Evolutionary conservation across 2,329 filamentous ascomycete genomes (phyloP), one percentile per base, ranked within the genome.

Genomic region (Neophaeococcomyces aloes): DNA sequence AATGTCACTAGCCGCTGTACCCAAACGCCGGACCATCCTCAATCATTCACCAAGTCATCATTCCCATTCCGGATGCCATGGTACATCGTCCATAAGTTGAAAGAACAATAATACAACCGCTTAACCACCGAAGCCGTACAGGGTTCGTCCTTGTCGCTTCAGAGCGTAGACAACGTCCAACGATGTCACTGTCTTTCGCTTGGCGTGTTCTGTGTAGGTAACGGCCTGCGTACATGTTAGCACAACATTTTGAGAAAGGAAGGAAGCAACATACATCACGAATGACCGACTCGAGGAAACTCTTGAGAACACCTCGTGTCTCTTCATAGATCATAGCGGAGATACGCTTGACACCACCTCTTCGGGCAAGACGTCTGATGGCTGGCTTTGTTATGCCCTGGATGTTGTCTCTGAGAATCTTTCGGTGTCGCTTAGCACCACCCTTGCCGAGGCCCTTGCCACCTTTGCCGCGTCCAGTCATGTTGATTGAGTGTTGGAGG

Each of bases 401-500:
- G 60, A 71, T 72, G 66, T 72, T 71, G 67, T 72, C 69, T 54
- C 69, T 69, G 53, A 72, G 62, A 59, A 72, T 72, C 68, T 95
- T 95, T 65, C 89, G 82, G 75, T 95, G 88, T 72, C 88, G 88
- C 84, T 95, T 96, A 72, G 89, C 89, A 69, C 88, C 88, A 57
- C 69, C 69, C 62, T 72, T 72, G 54, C 69, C 69, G 60, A 72
- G 69, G 52, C 69, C 69, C 61, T 72, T 72, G 54, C 69, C 69
- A 57, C 69, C 69, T 65, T 72, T 72, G 56, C 69, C 69, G 59
- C 72, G 72, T 68, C 72, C 72, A 74, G 72, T 71, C 72, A 75
- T 75, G 56, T 62, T 74, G 67, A 67, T 57, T 54, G 57, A 61
- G n/a, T n/a, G n/a, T n/a, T n/a, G n/a, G n/a, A n/a, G n/a, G n/a